These are phyloP conservation scores for Hevea brasiliensis DNA, from an alignment of 345 rosid species.

Conservation along the genomic window DNA sequence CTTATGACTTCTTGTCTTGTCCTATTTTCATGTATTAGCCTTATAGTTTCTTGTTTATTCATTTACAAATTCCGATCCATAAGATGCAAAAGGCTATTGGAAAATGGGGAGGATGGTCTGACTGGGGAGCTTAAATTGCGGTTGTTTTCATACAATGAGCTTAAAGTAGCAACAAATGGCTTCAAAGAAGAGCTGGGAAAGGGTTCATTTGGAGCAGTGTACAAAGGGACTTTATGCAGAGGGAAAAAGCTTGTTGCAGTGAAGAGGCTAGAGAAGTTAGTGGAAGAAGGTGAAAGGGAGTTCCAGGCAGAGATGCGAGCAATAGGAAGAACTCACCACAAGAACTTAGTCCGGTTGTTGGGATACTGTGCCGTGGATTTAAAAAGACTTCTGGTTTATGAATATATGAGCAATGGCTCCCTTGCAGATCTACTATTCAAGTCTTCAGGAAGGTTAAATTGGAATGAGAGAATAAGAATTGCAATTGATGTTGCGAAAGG, in stretches of 20 bases:
- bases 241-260: constrained; percentile 20
- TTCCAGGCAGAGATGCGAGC: no score
- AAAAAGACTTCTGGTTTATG: no score
- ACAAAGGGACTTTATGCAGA: constrained; percentile 19
- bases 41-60: constrained; percentile 1
- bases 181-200: constrained; percentile 19
- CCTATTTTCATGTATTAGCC: background rate
- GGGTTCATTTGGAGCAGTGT: constrained; percentile 27
- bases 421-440: constrained; percentile 28
- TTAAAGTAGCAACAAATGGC: no score
- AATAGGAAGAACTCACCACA: no score
- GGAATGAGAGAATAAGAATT: constrained; percentile 26
- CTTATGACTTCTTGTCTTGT: background rate
- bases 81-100: background rate
- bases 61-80: background rate
- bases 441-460: background rate
- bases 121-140: no score
- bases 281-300: constrained; percentile 24
- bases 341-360: no score
- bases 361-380: no score
- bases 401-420: constrained; percentile 28
- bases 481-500: constrained; percentile 19
- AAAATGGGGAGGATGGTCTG: no score
- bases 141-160: no score
- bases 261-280: constrained; percentile 28